These are phyloP conservation scores for Emydomyces testavorans DNA, from an alignment of 2,329 filamentous ascomycete genomes.

Conservation along the genomic window DNA sequence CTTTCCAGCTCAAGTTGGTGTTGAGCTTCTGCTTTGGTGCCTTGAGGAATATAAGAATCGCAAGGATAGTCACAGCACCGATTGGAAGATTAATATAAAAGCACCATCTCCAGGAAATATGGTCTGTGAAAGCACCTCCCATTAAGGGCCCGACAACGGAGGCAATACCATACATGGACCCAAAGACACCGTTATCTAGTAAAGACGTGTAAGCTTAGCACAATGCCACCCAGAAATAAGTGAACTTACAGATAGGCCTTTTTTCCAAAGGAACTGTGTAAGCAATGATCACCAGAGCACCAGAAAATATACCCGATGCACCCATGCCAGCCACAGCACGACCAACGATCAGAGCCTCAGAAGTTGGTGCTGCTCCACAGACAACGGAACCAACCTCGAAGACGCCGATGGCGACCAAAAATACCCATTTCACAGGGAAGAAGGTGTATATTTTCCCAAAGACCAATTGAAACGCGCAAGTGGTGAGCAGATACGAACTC, in stretches of 20 bases:
- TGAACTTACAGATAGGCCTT: conserved; percentile 15
- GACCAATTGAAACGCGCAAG: conserved; percentile 32
- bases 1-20: conserved; percentile 18
- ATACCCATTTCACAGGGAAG: conserved; percentile 36
- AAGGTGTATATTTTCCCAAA: conserved; percentile 37
- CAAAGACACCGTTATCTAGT: conserved; percentile 14
- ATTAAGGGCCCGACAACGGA: conserved; percentile 16
- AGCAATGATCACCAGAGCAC: conserved; percentile 24
- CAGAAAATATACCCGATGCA: conserved; percentile 30
- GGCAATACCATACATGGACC: conserved; percentile 17
- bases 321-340: conserved; percentile 35
- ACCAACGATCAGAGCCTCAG: conserved; percentile 31
- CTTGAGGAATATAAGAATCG: conserved; percentile 26
- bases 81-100: conserved; percentile 34
- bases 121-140: conserved; percentile 37
- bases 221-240: no score
- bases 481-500: conserved; percentile 35
- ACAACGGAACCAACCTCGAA: conserved; percentile 36
- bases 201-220: conserved; percentile 32
- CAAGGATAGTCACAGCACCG: conserved; percentile 16
- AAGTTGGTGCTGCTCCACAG: conserved; percentile 31
- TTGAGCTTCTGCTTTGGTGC: conserved; percentile 21
- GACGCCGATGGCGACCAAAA: conserved; percentile 29
- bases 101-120: conserved; percentile 36
- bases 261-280: conserved; percentile 16